These are phyloP conservation scores for Tolypocladium album DNA, from an alignment of 2,329 filamentous ascomycete genomes.

Conservation along the genomic window DNA sequence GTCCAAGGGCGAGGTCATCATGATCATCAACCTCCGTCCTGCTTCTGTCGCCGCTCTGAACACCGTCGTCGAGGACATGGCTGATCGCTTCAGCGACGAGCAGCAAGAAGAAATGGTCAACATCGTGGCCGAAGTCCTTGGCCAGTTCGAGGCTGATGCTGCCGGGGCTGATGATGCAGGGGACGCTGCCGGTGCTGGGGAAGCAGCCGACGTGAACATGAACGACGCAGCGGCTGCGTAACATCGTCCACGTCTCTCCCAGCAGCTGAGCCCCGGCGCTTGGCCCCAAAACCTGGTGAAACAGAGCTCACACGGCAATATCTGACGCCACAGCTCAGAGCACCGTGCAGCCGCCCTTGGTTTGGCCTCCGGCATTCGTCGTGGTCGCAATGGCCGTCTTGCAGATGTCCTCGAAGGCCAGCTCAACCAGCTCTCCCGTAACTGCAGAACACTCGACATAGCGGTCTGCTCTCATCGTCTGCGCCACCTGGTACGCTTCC, in stretches of 20 bases:
- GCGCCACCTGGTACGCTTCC: slow-evolving; percentile 45
- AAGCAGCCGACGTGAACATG: slow-evolving; percentile 25
- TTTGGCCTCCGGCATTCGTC: slow-evolving; percentile 37
- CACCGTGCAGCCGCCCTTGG: slow-evolving; percentile 41
- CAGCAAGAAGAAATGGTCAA: slow-evolving; percentile 48
- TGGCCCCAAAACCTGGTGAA: not conserved
- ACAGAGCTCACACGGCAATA: not conserved
- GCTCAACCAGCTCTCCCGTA: slow-evolving; percentile 46
- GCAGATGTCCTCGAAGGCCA: slow-evolving; percentile 52
- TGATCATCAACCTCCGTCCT: slow-evolving; percentile 57
- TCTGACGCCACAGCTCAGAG: slow-evolving; percentile 24
- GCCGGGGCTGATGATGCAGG: slow-evolving; percentile 12
- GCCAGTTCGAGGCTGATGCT: slow-evolving; percentile 29
- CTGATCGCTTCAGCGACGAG: slow-evolving; percentile 46
- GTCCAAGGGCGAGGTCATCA: slow-evolving; percentile 57
- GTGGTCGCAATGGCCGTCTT: slow-evolving; percentile 40
- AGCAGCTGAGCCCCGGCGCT: not conserved
- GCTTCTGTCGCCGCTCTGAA: slow-evolving; percentile 46
- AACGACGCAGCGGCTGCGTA: slow-evolving; percentile 20
- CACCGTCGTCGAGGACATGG: slow-evolving; percentile 55
- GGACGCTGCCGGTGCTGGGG: slow-evolving; percentile 7
- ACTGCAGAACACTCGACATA: slow-evolving; percentile 55
- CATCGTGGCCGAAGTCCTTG: slow-evolving; percentile 47
- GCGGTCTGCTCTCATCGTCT: slow-evolving; percentile 48
- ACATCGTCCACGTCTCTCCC: slow-evolving; percentile 1